Evolutionary conservation across 2,329 filamentous ascomycete species (phyloP).

Genomic region (Chaetomium sp.): DNA sequence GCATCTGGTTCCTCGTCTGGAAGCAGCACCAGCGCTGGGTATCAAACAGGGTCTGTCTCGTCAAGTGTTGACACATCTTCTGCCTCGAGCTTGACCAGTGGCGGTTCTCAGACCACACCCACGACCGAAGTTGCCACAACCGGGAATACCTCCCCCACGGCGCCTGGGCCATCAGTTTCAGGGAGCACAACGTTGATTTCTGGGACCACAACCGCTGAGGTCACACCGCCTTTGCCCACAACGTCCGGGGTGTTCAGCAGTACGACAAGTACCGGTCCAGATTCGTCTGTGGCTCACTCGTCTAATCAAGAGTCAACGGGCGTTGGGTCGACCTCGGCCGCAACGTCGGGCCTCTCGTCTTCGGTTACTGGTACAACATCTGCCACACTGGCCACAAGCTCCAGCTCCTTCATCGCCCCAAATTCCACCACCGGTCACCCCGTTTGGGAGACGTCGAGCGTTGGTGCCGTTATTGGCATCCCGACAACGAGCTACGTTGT

Average conservation of each 20-base stretch:
- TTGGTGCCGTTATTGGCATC: conserved; percentile 16
- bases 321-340: conserved; percentile 2
- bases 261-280: conserved; percentile 5
- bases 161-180: not conserved
- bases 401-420: not conserved
- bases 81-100: not conserved
- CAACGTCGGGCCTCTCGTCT: conserved; percentile 1
- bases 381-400: conserved; percentile 6
- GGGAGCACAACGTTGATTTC: conserved; percentile 13
- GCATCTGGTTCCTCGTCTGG: not conserved
- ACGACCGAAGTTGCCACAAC: not conserved
- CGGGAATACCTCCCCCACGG: not conserved
- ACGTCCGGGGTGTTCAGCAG: conserved; percentile 12
- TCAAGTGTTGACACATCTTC: not conserved
- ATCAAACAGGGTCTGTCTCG: not conserved
- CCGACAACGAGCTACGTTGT: conserved; percentile 3
- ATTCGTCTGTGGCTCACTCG: conserved; percentile 5
- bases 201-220: conserved; percentile 15
- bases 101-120: not conserved
- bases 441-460: conserved; percentile 16
- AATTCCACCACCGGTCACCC: not conserved
- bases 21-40: not conserved
- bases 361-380: not conserved
- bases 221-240: conserved; percentile 18
- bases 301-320: conserved; percentile 7